Evolutionary conservation across 2,329 filamentous ascomycete genomes (phyloP), one percentile per base, ranked within the genome.

Genomic region (Lizonia empirigonia): DNA sequence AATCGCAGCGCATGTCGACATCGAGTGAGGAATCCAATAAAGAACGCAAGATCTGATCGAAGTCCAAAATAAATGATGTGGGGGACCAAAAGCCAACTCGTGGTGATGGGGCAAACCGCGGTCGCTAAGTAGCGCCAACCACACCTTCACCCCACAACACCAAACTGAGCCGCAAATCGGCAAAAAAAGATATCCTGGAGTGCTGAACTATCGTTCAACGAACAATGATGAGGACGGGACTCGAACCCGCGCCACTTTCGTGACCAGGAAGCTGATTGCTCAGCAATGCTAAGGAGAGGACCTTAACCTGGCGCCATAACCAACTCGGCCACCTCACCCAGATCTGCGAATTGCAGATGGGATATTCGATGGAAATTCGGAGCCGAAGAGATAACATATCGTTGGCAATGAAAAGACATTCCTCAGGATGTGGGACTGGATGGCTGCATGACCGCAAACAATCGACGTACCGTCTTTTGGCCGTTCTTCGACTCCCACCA

Each of bases 401-500:
- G n/a, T 35, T 10, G 29, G 32, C 18, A 10, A 26, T 5, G 4
- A 13, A 9, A 7, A 19, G 23, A 38, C 12, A 15, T 8, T 13
- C 13, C 15, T 13, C 13, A n/a, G 20, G 22, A 18, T 22, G 10
- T 7, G 16, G 26, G 13, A 24, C 16, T 15, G 19, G 18, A 40
- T 15, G 26, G 18, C 26, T 41, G 13, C 27, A 32, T 8, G 18
- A 23, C 13, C 4, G 10, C 3, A 23, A 12, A 30, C 24, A 30
- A 35, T 32, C 5, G 44, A 78, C 85, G 72, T 69, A 92, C 85
- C 69, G 85, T 77, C 67, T 83, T 87, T 59, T 81, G 85, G 0
- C 86, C 87, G 47, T 87, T 83, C 41, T 78, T 86, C 47, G 76
- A 82, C 67, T 91, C 88, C 90, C 91, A 97, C 87, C 88, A 96